Percentiles rank a stretch among this genome's conserved stretches.
Evolutionary conservation across 2,329 filamentous ascomycete genomes (phyloP).

Genomic region (Coleophoma crateriformis): DNA sequence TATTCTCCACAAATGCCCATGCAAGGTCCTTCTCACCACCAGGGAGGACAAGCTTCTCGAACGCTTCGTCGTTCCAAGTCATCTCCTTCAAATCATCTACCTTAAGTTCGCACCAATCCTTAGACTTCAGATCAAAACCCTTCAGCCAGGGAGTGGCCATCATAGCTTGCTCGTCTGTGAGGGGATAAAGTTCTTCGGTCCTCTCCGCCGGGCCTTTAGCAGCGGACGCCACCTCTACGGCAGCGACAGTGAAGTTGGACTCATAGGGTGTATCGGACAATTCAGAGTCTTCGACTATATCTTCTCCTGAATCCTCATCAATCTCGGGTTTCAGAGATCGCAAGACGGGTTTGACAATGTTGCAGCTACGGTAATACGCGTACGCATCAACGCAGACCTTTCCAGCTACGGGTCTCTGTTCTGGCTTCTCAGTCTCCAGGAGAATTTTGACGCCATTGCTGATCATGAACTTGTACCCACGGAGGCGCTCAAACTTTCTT

Average conservation of each 20-base stretch:
- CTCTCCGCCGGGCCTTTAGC: neutral
- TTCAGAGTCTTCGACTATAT: neutral
- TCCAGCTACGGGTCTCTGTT: slow-evolving; percentile 2
- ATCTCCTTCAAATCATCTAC: neutral
- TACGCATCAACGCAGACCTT: slow-evolving; percentile 4
- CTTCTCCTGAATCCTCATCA: neutral
- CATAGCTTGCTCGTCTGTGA: slow-evolving; percentile 33
- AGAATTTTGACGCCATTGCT: neutral
- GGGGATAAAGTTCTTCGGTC: slow-evolving; percentile 10
- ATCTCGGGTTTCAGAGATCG: neutral
- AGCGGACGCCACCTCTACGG: neutral
- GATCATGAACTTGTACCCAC: neutral
- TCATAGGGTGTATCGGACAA: neutral
- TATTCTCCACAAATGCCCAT: slow-evolving; percentile 39
- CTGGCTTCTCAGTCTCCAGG: neutral
- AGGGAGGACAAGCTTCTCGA: slow-evolving; percentile 38
- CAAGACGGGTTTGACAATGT: slow-evolving; percentile 1
- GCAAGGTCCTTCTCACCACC: slow-evolving; percentile 39
- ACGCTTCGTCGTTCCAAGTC: slow-evolving; percentile 35
- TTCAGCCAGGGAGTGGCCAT: slow-evolving; percentile 34
- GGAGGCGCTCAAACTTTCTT: neutral
- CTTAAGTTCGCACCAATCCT: slow-evolving; percentile 31
- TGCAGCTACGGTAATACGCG: slow-evolving; percentile 4
- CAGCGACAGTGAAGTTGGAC: neutral
- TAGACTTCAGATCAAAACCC: slow-evolving; percentile 42